Evolutionary conservation across 345 rosid species (phyloP), one percentile per base, ranked within the genome.

Genomic region (Hibiscus syriacus): DNA sequence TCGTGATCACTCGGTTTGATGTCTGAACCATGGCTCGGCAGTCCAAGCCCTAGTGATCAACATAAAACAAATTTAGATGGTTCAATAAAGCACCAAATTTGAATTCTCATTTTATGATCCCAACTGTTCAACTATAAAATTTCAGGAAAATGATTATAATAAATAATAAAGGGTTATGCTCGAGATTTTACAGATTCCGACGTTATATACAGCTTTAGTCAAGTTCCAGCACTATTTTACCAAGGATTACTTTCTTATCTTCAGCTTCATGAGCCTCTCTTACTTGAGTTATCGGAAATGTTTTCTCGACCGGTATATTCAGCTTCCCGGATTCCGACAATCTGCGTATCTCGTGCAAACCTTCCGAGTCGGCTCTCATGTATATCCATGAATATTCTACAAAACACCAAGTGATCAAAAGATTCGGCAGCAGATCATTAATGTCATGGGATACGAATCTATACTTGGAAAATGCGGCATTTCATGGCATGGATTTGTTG

Each of bases 311-410:
- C 0, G 96, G 99, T 69, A 89, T 83, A 73, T 76, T n/a, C n/a
- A 94, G 77, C 84, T 84, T 91, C 67, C 90, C 90, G 2, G 80
- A 80, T 81, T 87, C 99, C 57, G 82, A 82, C 45, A 94, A 81
- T 50, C 83, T 72, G 43, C 83, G 85, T 71, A 94, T 89, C 86
- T 82, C 92, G 3, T 74, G 79, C 55, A 91, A 76, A 66, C 97
- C 97, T 77, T 94, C 99, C 6, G 87, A 72, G 79, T 91, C 99
- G 11, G 94, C 97, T 73, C 96, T 87, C 97, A 94, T 91, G 73
- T 80, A 94, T 2, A 85, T 80, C 91, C 97, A 94, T 74, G 80
- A 86, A 75, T 94, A 94, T 65, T 87, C 97, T n/a, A n/a, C n/a
- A n/a, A n/a, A n/a, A n/a, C n/a, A n/a, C n/a, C n/a, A n/a, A n/a